Conservation (phyloP, 1,284 basidiomycete species). For the Ceratobasidium sp. region DNA sequence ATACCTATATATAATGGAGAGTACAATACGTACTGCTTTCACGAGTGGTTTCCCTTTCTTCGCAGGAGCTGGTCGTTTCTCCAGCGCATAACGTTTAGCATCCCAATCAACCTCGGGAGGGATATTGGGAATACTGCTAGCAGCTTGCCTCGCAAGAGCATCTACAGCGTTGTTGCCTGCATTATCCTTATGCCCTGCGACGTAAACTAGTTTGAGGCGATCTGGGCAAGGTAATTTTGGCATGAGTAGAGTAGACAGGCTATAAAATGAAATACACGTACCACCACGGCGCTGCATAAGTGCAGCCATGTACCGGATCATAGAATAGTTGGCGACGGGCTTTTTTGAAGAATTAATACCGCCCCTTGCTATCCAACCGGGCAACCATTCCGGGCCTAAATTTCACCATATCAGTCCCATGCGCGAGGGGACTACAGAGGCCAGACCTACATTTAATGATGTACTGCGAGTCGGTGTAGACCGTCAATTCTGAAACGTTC, state of each 20-base stretch:
- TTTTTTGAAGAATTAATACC: conserved; percentile 27
- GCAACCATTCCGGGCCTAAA: conserved; percentile 42
- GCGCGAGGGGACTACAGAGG: neutral
- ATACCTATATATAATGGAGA: neutral
- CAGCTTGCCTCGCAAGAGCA: neutral
- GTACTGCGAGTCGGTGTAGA: conserved; percentile 39
- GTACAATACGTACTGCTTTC: neutral
- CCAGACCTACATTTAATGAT: conserved; percentile 1
- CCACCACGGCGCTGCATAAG: conserved; percentile 20
- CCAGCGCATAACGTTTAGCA: neutral
- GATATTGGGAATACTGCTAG: neutral
- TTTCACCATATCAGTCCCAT: conserved; percentile 4
- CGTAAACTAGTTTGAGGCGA: conserved; percentile 17
- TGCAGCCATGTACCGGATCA: conserved; percentile 46
- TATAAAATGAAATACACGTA: neutral
- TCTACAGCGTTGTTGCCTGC: conserved; percentile 36
- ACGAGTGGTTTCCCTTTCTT: neutral
- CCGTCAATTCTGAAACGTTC: neutral
- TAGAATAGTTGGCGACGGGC: conserved; percentile 33
- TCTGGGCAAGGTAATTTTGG: neutral
- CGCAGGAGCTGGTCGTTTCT: neutral
- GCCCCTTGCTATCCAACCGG: conserved; percentile 39
- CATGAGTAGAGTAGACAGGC: neutral
- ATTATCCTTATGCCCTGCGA: conserved; percentile 11
- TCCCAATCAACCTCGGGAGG: conserved; percentile 24